Evolutionary conservation across 2,329 filamentous ascomycete species (phyloP), one percentile per base, ranked within the genome.

Genomic region (Apiospora aurea): DNA sequence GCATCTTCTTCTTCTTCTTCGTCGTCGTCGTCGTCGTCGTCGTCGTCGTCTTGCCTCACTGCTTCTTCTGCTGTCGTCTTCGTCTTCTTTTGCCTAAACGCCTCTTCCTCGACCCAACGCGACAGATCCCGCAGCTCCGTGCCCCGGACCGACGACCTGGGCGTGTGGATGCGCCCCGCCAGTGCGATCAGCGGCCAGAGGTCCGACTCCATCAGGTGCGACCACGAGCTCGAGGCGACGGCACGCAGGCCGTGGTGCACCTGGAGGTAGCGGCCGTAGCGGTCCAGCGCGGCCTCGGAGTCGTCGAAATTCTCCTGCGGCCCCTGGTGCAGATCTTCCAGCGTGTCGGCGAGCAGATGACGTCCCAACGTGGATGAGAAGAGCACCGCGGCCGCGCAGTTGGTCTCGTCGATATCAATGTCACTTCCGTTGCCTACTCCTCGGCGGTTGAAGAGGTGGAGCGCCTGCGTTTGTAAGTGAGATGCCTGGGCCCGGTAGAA

Each of bases 331-430:
- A 57, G 26, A 34, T 49, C 73, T 74, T 3, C 75, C 26, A 34
- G 14, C 13, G 80, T 79, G 69, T 82, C 81, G 21, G 78, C 78
- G 18, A 82, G 77, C 34, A 81, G 69, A 61, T 83, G 82, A 47
- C 79, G 78, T 26, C 80, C 80, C 1, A 83, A 75, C 1, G 79
- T 71, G 1, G 78, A 76, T 1, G 81, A 78, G 72, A 82, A 83
- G 41, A 83, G 77, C 8, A 82, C 72, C 14, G 80, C 72, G 16
- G 80, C 71, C 0, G 80, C 77, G 72, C 80, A 82, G 70, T 80
- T 83, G 3, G 74, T 71, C 21, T 75, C 70, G 70, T 77, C 71
- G 5, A 16, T 49, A 69, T 77, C 71, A 5, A 16, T 24, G n/a
- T 21, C 10, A 6, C 8, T 21, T n/a, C 49, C 49, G 1, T 14